Base-by-base conservation (phyloP, 495 filamentous ascomycete species). In the Podospora anserina region DNA sequence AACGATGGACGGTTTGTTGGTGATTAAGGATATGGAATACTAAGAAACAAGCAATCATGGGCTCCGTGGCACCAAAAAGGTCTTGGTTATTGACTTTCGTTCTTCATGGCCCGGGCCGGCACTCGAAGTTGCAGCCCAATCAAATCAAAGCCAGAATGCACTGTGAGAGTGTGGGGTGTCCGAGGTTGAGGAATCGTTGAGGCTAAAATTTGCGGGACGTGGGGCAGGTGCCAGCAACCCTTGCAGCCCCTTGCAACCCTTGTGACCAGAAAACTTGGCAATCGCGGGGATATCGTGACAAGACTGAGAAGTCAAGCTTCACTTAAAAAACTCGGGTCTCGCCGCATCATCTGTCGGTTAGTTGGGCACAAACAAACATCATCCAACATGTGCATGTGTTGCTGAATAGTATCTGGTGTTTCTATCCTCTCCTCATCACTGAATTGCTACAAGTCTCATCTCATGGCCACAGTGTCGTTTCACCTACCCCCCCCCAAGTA, bases 171-270 rank as follows among this genome's bases (percentile, higher is more conserved):
- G 27, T 39, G 30, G 27, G 61, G 61, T 18, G 5, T 63, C 61
- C 61, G 61, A 63, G 61, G 61, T 63, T 63, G 30, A 63, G 61
- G 61, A 32, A 28, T 63, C 61, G 30, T 63, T 28, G 61, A 32
- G 61, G 61, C 34, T n/a, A 63, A 63, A 32, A 44, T 63, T 44
- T 63, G 27, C 27, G 61, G 32, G n/a, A 63, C 30, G 61, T 63
- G 61, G 61, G 61, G 61, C 30, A 32, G 18, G 32, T 6, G 61
- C 30, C 61, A 63, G n/a, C 61, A 63, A 63, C 32, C 61, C 61
- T 32, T 63, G 61, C 19, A 32, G 19, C 30, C 30, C 30, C 30
- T 32, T 32, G 32, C 61, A 49, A 63, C 32, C 61, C 61, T 32
- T 63, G 61, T 49, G 61, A 44, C 34, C 30, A 63, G 61, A 61